These are phyloP conservation scores for Oropetium thomaeum DNA, from an alignment of 176 grass and related monocot species.

Conservation along the genomic window DNA sequence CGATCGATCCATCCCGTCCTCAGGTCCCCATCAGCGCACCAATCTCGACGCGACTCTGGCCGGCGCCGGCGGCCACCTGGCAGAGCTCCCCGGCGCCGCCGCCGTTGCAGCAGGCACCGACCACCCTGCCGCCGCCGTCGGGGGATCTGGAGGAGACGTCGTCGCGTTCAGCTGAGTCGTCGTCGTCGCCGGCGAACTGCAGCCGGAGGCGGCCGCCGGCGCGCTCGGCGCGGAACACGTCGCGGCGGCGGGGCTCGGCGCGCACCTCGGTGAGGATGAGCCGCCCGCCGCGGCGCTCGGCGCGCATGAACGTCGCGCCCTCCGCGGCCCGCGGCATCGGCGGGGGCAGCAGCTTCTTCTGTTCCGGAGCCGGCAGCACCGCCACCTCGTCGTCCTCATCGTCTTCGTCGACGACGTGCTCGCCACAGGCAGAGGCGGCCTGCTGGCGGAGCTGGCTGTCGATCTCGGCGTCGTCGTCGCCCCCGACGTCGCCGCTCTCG, in stretches of 20 bases:
- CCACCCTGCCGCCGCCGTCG: not conserved
- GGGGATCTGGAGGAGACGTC: not conserved
- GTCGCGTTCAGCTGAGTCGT: not conserved
- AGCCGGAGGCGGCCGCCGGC: slow-evolving; percentile 57
- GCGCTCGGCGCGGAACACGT: slow-evolving; percentile 54
- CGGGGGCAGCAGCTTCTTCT: slow-evolving; percentile 36
- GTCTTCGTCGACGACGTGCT: not conserved
- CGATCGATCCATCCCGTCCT: not conserved
- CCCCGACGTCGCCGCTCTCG: slow-evolving; percentile 64
- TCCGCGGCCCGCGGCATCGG: slow-evolving; percentile 40
- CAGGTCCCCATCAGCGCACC: slow-evolving; percentile 32
- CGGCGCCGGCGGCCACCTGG: slow-evolving; percentile 17
- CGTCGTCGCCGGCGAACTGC: slow-evolving; percentile 19
- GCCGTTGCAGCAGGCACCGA: not conserved
- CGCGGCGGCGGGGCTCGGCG: slow-evolving; percentile 22
- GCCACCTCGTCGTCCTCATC: not conserved
- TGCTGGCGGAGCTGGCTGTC: not conserved
- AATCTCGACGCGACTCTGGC: slow-evolving; percentile 9
- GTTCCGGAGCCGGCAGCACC: not conserved
- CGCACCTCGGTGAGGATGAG: slow-evolving; percentile 62
- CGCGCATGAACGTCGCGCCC: slow-evolving; percentile 43
- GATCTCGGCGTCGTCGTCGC: slow-evolving; percentile 45
- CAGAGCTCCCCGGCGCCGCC: not conserved
- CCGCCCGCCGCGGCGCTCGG: slow-evolving; percentile 62
- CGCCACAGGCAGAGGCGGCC: not conserved